Percentiles rank a stretch among this genome's conserved stretches.
phyloP scores from a whole-genome alignment of 2,329 filamentous ascomycete genomes.

The Pseudocercospora fuligena region DNA sequence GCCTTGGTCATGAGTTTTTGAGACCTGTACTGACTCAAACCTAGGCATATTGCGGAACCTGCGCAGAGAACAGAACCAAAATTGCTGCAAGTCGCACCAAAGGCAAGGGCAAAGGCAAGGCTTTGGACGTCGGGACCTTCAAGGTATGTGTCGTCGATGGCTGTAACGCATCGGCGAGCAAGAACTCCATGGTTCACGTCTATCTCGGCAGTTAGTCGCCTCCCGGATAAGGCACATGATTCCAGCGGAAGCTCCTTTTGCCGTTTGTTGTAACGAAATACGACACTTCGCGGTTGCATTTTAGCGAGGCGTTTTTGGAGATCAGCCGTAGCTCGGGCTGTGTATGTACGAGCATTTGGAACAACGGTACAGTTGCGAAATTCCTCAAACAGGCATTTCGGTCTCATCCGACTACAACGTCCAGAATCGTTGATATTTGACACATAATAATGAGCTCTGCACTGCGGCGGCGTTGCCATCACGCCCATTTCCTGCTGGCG shows the following conservation, averaged over 20 bases:
- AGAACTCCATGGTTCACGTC: conserved; percentile 32
- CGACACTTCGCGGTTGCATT: background rate
- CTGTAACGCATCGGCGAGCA: conserved; percentile 37
- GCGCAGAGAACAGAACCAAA: conserved; percentile 47
- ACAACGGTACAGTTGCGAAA: background rate
- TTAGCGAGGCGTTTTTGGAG: conserved; percentile 1
- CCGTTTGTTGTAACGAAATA: background rate
- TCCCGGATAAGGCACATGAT: background rate
- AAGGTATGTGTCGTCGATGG: conserved; percentile 52
- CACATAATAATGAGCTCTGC: background rate
- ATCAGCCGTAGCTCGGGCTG: background rate
- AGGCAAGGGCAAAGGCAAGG: conserved; percentile 46
- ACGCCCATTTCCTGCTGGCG: background rate
- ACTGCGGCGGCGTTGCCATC: background rate
- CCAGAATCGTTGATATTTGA: background rate
- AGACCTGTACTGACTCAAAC: conserved; percentile 15
- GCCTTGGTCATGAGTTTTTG: background rate
- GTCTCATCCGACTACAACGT: background rate
- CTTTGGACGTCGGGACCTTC: conserved; percentile 41
- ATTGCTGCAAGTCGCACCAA: conserved; percentile 13
- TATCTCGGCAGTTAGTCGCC: conserved; percentile 36
- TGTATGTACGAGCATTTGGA: conserved; percentile 5
- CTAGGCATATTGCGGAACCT: conserved; percentile 60
- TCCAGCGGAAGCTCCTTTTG: background rate
- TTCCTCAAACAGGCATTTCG: background rate